A percentile compares a stretch with the other conserved stretches of the same genome.
These are phyloP conservation scores for Polychytrium aggregatum DNA, from an alignment of 192 early-diverging fungal genomes.

Conservation along the genomic window DNA sequence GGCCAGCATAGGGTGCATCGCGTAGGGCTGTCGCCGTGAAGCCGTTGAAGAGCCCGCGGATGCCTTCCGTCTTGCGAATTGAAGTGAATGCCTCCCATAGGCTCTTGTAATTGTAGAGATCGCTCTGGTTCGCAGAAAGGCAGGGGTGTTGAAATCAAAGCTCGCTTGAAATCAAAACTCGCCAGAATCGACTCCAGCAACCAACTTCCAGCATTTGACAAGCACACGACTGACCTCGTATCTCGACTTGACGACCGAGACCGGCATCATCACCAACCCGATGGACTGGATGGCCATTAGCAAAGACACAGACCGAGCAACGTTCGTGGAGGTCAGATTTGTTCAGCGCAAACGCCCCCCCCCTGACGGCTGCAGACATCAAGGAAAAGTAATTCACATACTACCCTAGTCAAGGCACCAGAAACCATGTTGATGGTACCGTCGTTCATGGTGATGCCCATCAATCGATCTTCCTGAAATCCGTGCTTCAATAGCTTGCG, in stretches of 20 bases:
- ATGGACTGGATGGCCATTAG: slow-evolving; percentile 43
- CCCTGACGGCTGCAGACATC: background rate
- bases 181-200: background rate
- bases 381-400: background rate
- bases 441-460: slow-evolving; percentile 2
- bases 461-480: background rate
- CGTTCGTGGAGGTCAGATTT: no score
- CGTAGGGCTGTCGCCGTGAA: slow-evolving; percentile 76
- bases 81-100: slow-evolving; percentile 50
- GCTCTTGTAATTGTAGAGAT: slow-evolving; percentile 69
- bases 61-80: slow-evolving; percentile 58
- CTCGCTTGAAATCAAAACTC: background rate
- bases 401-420: slow-evolving; percentile 15
- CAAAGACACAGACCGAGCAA: no score
- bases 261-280: slow-evolving; percentile 86
- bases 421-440: slow-evolving; percentile 14
- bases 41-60: slow-evolving; percentile 75
- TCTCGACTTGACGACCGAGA: slow-evolving; percentile 84
- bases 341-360: background rate
- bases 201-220: background rate
- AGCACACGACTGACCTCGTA: slow-evolving; percentile 52
- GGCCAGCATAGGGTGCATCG: slow-evolving; percentile 83
- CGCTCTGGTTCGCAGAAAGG: slow-evolving; percentile 44
- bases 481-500: slow-evolving; percentile 6
- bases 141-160: no score